These are phyloP conservation scores for Nicotiana benthamiana DNA, from an alignment of 257 asterid genomes.

Conservation along the genomic window DNA sequence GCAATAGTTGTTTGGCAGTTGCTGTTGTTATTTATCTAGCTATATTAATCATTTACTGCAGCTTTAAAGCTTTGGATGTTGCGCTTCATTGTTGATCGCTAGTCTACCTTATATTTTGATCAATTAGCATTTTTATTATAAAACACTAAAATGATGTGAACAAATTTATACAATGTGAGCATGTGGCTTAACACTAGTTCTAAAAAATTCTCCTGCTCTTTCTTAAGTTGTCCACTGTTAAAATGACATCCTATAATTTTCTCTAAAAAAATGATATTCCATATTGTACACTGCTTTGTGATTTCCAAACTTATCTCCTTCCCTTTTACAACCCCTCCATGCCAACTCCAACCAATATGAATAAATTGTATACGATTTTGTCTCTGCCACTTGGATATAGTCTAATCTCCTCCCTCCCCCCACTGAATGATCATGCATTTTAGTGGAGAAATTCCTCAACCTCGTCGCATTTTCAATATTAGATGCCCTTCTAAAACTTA, in stretches of 20 bases:
- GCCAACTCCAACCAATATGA: neutral
- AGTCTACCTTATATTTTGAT: neutral
- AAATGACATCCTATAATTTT: neutral
- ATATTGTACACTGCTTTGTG: neutral
- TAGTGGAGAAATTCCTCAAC: neutral
- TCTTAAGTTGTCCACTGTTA: neutral
- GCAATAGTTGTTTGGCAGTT: neutral
- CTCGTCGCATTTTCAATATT: neutral
- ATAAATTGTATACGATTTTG: neutral
- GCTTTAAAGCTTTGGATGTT: neutral
- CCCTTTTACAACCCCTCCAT: no score
- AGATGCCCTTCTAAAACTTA: neutral
- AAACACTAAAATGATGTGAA: neutral
- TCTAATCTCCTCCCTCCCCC: neutral
- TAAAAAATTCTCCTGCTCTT: neutral
- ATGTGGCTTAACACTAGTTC: neutral
- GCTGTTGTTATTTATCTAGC: neutral
- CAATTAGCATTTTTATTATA: neutral
- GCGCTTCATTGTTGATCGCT: neutral
- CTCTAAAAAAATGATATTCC: neutral
- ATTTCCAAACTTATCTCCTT: neutral
- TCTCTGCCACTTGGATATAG: neutral
- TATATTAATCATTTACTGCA: neutral
- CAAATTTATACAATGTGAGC: neutral
- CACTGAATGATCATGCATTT: neutral